phyloP scores from a whole-genome alignment of 2,329 filamentous ascomycete genomes.

The Harringtonia lauricola region DNA sequence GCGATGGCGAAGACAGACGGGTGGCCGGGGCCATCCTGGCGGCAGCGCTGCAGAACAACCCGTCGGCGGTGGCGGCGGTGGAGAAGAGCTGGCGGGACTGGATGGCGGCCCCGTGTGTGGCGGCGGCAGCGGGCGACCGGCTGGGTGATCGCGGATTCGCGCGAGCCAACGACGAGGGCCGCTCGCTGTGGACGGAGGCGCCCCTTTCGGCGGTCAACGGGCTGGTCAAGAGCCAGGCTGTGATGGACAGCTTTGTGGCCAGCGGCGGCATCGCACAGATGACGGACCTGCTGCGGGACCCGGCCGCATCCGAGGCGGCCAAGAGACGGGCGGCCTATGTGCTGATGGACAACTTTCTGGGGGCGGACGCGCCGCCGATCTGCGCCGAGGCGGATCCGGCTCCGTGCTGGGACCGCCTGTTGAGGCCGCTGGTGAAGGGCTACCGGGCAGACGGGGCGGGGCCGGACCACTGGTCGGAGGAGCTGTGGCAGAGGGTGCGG shows the following conservation, averaged over 20 bases:
- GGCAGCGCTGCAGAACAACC: slow-evolving; percentile 53
- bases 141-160: too few species aligned
- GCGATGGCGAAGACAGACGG: slow-evolving; percentile 17
- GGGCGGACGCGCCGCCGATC: too few species aligned
- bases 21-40: slow-evolving; percentile 39
- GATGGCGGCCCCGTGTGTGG: slow-evolving; percentile 25
- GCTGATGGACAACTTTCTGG: slow-evolving; percentile 55
- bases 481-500: slow-evolving; percentile 9
- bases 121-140: not conserved
- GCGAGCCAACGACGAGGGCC: too few species aligned
- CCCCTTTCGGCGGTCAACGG: slow-evolving; percentile 42
- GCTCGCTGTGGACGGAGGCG: slow-evolving; percentile 19
- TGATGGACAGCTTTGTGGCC: slow-evolving; percentile 44
- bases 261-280: slow-evolving; percentile 42
- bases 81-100: slow-evolving; percentile 34
- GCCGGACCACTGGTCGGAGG: slow-evolving; percentile 8
- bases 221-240: slow-evolving; percentile 40
- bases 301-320: slow-evolving; percentile 32
- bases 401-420: slow-evolving; percentile 47
- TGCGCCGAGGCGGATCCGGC: too few species aligned
- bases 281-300: slow-evolving; percentile 34
- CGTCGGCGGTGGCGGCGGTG: slow-evolving; percentile 43
- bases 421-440: slow-evolving; percentile 26
- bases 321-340: slow-evolving; percentile 46
- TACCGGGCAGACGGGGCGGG: slow-evolving; percentile 22